Evolutionary conservation across 306 rosid species (phyloP).

Genomic region (Quercus gilva): DNA sequence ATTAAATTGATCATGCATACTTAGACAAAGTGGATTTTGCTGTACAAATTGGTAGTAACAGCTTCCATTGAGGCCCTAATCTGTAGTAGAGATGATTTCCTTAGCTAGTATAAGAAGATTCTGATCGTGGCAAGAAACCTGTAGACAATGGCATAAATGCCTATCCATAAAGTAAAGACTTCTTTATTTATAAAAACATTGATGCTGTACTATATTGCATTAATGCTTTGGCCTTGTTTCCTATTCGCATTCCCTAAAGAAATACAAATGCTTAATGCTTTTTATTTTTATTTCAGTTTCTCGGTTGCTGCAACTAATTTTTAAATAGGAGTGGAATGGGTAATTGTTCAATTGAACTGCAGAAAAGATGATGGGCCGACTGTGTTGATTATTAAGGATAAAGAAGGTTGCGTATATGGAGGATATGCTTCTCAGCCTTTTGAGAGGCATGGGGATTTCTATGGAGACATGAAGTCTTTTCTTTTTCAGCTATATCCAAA

Average conservation of each 20-base stretch:
- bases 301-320: constrained; percentile 18
- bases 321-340: constrained; percentile 26
- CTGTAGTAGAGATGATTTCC: neutral
- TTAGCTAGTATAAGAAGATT: neutral
- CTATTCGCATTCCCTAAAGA: neutral
- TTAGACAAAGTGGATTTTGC: neutral
- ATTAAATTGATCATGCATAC: neutral
- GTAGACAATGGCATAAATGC: neutral
- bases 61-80: neutral
- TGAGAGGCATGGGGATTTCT: constrained; percentile 90
- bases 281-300: constrained; percentile 22
- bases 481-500: constrained; percentile 75
- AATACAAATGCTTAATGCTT: constrained; percentile 12
- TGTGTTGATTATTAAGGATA: constrained; percentile 72
- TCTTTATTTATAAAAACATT: neutral
- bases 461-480: constrained; percentile 82
- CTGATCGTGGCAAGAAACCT: neutral
- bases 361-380: constrained; percentile 82
- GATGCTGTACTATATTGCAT: neutral
- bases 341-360: constrained; percentile 43
- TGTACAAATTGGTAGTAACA: neutral
- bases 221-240: neutral
- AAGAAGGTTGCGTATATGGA: constrained; percentile 78
- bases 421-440: constrained; percentile 92
- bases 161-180: neutral